Evolutionary conservation across 495 filamentous ascomycete species (phyloP), one percentile per base, ranked within the genome.

Genomic region (Gamarada debralockiae): DNA sequence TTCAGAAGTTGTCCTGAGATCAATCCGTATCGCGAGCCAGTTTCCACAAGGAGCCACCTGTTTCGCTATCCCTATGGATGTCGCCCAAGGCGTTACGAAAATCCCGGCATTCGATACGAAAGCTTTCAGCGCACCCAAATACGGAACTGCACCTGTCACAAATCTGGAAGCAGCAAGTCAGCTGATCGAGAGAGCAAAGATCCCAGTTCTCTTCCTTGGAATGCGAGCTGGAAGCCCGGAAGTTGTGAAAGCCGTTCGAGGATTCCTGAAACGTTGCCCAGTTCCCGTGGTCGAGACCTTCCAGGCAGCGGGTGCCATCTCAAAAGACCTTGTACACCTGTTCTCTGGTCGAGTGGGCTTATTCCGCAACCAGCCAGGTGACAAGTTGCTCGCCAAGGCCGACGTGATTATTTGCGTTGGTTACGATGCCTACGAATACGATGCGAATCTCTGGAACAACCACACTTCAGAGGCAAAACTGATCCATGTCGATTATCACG

Each of bases 201-300:
- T 66, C n/a, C 68, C 68, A 0, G 66, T 71, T 4, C 50, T 71
- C 5, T 66, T 67, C 41, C 60, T 71, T 14, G 68, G 68, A 14
- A 61, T 65, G 42, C 53, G 68, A 17, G 67, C 65, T 9, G 59
- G 61, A 27, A 62, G 59, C 33, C 40, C 58, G 8, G 49, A 44
- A 12, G 60, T 67, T 1, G 65, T 72, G 2, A 42, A 36, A 1
- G 63, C 63, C 6, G 62, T 72, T 0, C 69, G 65, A 14, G 36
- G 48, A 31, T 63, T 70, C 27, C 60, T 70, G 2, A 52, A 56
- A 3, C 57, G 58, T 23, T 62, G 64, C 40, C 67, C 66, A 13
- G 59, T 70, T 34, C 65, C 67, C 10, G 67, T 70, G 0, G 58
- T 72, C 14, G 69, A 72, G 59, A 72, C 69, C 1, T 72, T 72